Conservation (phyloP, 768 basidiomycete genomes). For the Phlebiopsis flavidoalba region DNA sequence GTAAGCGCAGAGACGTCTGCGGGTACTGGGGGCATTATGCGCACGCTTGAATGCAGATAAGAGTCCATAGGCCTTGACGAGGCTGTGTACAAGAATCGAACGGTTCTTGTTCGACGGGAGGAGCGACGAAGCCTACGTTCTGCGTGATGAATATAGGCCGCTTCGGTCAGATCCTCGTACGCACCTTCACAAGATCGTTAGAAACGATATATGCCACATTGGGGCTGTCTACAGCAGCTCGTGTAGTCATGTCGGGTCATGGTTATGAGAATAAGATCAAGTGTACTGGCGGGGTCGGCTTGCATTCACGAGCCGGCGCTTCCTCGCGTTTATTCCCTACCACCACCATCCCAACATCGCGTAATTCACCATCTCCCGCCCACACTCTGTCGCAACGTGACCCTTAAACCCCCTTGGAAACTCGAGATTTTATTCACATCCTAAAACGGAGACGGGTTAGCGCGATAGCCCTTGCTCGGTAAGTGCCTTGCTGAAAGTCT, state of each 20-base stretch:
- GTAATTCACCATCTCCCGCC: too few species aligned
- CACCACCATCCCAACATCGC: background rate
- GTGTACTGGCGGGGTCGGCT: too few species aligned
- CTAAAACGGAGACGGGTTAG: too few species aligned
- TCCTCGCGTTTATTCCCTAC: background rate
- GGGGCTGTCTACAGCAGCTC: background rate
- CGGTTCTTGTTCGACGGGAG: slow-evolving; percentile 68
- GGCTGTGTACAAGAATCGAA: slow-evolving; percentile 61
- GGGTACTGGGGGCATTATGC: slow-evolving; percentile 45
- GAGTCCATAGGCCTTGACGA: slow-evolving; percentile 49
- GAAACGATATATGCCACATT: slow-evolving; percentile 50
- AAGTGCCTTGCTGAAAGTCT: too few species aligned
- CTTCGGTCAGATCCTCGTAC: background rate
- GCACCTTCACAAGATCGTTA: slow-evolving; percentile 50
- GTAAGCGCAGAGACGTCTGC: slow-evolving; percentile 56
- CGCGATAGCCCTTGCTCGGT: too few species aligned
- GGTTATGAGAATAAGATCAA: background rate
- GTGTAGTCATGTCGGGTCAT: background rate
- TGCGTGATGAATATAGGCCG: background rate
- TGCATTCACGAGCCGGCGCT: background rate
- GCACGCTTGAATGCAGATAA: slow-evolving; percentile 30
- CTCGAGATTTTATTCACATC: too few species aligned
- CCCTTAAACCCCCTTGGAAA: too few species aligned
- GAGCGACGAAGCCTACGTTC: slow-evolving; percentile 41
- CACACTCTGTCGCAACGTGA: too few species aligned